Base-by-base conservation (phyloP, 768 basidiomycete genomes). In the Infundibulicybe gibba region DNA sequence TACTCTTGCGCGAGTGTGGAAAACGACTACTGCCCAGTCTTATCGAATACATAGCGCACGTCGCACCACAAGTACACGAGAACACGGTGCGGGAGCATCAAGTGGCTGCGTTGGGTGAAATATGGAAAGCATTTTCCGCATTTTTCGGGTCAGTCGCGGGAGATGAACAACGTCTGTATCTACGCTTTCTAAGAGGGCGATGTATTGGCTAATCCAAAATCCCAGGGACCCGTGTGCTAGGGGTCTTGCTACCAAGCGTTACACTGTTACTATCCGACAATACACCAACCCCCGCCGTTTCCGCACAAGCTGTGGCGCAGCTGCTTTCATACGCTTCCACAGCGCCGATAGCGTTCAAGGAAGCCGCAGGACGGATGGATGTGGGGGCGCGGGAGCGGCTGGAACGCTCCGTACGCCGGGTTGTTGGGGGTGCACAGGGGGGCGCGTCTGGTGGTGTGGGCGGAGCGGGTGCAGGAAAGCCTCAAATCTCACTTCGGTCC, bases 311-410 rank as follows among this genome's bases (percentile, higher is more conserved):
- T 2, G 74, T 90, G 16, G 61, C 76, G 2, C 85, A 90, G 43
- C 63, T 97, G 1, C 64, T 97, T 21, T 65, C 72, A 2, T 84
- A 90, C 48, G 93, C 93, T 0, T 76, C 86, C 0, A 65, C 76
- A 0, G 79, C 83, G 3, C 87, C 94, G 0, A 60, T 68, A 3
- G 78, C 86, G 11, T 97, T 97, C 77, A 92, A 90, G 61, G 90
- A 92, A 39, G 90, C 87, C 1, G 85, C 89, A 2, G 75, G 69
- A 8, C 81, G 76, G 41, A 71, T 97, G 16, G 82, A 85, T 21
- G 60, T 71, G 6, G 62, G 72, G 0, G 73, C 73, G 5, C 69
- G 83, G 39, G 81, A 84, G 41, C 65, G 77, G 17, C 62, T 97
- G 43, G 94, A 97, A 61, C 72, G 76, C 38, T 85, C 87, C 1